Base-by-base conservation (phyloP, 2,329 filamentous ascomycete species). In the Penicillium decumbens region DNA sequence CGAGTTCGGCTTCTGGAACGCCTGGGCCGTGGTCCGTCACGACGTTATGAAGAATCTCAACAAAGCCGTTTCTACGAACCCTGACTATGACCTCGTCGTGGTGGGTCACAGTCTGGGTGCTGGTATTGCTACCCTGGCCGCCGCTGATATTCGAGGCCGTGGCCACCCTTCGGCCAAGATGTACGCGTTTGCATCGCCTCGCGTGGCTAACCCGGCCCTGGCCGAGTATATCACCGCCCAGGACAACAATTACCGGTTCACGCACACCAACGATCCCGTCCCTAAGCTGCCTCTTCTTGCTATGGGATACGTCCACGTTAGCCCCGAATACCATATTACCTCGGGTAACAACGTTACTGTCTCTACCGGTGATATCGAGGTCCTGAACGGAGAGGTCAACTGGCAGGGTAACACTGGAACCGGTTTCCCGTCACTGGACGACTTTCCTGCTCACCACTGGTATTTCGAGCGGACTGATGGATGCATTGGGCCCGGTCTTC, bases 31-130 rank as follows among this genome's bases (percentile, higher is more conserved):
- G 2, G 64, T 64, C 13, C 68, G 73, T 32, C 52, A 61, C 0
- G 55, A 62, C 1, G 67, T 79, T 1, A 47, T 74, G 4, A 45
- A 56, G 0, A 63, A 70, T 1, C 60, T 79, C 4, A 58, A 64
- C 3, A 54, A 50, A 1, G 47, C 50, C 1, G 28, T 55, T 1
- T 32, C 50, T 3, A 20, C 56, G 8, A 37, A 64, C 33, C 49
- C 75, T 0, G 54, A 53, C 25, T 78, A 72, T 58, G 62, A 67
- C 20, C 49, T 79, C 47, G 63, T 76, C 0, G 59, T 72, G 0
- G 73, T 83, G 0, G 86, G 85, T 30, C 85, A 88, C 72, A 85
- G 82, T 8, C 79, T 89, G 3, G 85, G 85, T 41, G 85, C 75
- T 24, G 83, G 83, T 6, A 72, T 88, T 2, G 82, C 79, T 33